Evolutionary conservation across 2,329 filamentous ascomycete species (phyloP).

Genomic region (Trichoderma brevicompactum): DNA sequence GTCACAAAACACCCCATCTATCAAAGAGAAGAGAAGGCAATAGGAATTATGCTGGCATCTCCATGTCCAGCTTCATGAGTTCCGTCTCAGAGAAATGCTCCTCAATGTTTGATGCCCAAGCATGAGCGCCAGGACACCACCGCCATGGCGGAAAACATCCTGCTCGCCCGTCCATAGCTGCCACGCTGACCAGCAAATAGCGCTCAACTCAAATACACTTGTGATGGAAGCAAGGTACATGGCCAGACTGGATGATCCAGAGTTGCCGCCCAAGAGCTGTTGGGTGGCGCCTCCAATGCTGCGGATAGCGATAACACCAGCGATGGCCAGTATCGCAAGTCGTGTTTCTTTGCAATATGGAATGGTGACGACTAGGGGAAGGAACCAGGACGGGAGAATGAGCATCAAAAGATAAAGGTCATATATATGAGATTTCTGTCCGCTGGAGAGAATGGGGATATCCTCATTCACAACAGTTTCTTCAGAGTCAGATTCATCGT

Average conservation of each 20-base stretch:
- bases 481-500: conserved; percentile 12
- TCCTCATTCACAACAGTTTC: neutral
- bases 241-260: conserved; percentile 30
- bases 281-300: conserved; percentile 38
- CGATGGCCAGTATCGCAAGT: conserved; percentile 36
- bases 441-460: neutral
- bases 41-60: neutral
- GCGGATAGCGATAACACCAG: conserved; percentile 40
- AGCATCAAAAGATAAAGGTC: conserved; percentile 35
- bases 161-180: conserved; percentile 38
- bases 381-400: conserved; percentile 38
- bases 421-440: conserved; percentile 27
- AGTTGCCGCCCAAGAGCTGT: conserved; percentile 8
- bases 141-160: conserved; percentile 37
- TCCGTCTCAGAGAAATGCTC: conserved; percentile 5
- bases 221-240: conserved; percentile 37
- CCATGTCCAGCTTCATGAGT: neutral
- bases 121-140: conserved; percentile 40
- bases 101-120: conserved; percentile 38
- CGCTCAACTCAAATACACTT: conserved; percentile 41
- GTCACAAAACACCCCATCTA: neutral
- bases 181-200: conserved; percentile 43
- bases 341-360: conserved; percentile 39
- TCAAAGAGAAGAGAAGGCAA: neutral
- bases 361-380: conserved; percentile 32